A percentile compares a stretch with the other conserved stretches of the same genome.
Evolutionary conservation across 148 eudicot genomes (phyloP).

Genomic region (Vaccinium macrocarpon): DNA sequence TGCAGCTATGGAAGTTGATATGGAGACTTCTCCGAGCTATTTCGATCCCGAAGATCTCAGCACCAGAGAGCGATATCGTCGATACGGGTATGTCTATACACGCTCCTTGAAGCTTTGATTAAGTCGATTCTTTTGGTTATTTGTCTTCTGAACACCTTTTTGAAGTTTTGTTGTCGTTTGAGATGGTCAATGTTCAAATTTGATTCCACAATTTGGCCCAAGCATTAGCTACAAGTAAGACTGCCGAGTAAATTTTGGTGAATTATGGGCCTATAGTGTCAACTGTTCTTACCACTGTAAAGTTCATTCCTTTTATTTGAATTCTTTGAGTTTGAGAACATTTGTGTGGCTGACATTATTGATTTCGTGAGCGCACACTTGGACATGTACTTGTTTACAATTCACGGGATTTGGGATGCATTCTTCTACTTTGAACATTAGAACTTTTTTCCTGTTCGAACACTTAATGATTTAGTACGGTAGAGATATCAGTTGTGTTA

Average conservation of each 20-base stretch:
- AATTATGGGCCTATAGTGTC: background rate
- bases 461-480: background rate
- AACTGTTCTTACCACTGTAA: background rate
- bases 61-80: slow-evolving; percentile 71
- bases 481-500: background rate
- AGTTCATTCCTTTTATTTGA: background rate
- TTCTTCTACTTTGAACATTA: background rate
- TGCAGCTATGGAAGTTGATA: slow-evolving; percentile 59
- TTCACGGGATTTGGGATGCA: background rate
- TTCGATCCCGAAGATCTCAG: slow-evolving; percentile 68
- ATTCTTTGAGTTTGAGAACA: background rate
- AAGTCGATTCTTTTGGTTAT: background rate
- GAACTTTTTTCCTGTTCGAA: background rate
- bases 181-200: background rate
- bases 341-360: background rate
- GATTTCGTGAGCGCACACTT: background rate
- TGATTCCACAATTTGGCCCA: background rate
- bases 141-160: background rate
- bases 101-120: background rate
- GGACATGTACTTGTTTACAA: background rate
- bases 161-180: background rate
- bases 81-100: slow-evolving; percentile 57
- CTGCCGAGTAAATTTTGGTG: background rate
- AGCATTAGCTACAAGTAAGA: background rate
- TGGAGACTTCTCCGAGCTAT: slow-evolving; percentile 76